phyloP scores from a whole-genome alignment of 23 red algal species.

The Pyropia yezoensis region DNA sequence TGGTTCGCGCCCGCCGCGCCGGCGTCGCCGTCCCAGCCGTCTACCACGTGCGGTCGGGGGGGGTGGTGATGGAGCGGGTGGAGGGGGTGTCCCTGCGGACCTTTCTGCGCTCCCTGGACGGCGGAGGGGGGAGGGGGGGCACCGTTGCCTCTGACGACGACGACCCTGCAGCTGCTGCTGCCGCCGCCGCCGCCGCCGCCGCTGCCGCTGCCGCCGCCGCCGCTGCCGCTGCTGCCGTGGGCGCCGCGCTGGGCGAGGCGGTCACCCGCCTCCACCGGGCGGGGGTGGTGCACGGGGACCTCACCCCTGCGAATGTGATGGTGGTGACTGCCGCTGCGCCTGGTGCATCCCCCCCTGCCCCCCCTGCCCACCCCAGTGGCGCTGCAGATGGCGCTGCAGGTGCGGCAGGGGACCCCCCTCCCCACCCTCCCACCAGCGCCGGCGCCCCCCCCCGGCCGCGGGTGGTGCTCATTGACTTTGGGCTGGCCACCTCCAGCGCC shows the following conservation, averaged over 20 bases:
- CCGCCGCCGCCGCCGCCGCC: background rate
- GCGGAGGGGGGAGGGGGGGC: background rate
- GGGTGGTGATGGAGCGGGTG: conserved; percentile 25
- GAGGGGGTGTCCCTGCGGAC: conserved; percentile 11
- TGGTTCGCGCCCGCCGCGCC: conserved; percentile 35
- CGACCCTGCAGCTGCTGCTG: background rate
- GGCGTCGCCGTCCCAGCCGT: conserved; percentile 53
- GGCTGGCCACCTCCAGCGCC: conserved; percentile 32
- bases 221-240: background rate
- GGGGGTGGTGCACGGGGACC: conserved; percentile 64
- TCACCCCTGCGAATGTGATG: conserved; percentile 59
- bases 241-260: background rate
- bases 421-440: too few relatives aligned
- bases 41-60: conserved; percentile 17
- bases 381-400: too few relatives aligned
- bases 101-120: background rate
- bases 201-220: background rate
- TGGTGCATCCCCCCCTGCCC: too few relatives aligned
- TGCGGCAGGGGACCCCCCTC: too few relatives aligned
- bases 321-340: conserved; percentile 6
- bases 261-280: conserved; percentile 41
- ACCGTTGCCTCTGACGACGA: background rate
- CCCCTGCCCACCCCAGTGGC: too few relatives aligned
- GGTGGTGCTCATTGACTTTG: conserved; percentile 67
- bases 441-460: conserved; percentile 1